A percentile compares a stretch with the other conserved stretches of the same genome.
Conservation (phyloP, 2,329 filamentous ascomycete species). For the Allantophomopsis cytisporea region DNA sequence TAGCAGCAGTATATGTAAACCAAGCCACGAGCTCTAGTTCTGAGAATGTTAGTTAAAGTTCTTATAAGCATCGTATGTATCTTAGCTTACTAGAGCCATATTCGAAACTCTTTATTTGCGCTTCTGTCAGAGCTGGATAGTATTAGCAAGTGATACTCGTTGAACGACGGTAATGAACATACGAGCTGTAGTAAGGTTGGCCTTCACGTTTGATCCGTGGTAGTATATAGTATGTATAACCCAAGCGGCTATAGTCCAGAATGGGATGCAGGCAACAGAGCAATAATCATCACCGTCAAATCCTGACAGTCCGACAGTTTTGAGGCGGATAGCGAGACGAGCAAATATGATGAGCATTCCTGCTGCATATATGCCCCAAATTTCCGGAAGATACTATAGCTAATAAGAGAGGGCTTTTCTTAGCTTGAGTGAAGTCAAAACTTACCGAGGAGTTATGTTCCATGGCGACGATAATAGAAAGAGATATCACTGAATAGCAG, state of each 20-base stretch:
- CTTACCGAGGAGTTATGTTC: no score
- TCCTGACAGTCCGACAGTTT: slow-evolving; percentile 22
- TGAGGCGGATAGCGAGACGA: slow-evolving; percentile 21
- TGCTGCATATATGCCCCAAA: slow-evolving; percentile 18
- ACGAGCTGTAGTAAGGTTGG: slow-evolving; percentile 22
- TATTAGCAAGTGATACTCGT: background rate
- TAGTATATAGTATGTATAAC: slow-evolving; percentile 2
- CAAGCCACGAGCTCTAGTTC: slow-evolving; percentile 23
- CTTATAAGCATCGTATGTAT: slow-evolving; percentile 15
- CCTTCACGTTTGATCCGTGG: slow-evolving; percentile 13
- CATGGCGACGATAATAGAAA: no score
- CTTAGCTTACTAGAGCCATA: slow-evolving; percentile 1
- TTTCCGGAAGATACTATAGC: slow-evolving; percentile 14
- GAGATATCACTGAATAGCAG: no score
- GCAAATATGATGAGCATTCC: slow-evolving; percentile 18
- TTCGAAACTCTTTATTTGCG: slow-evolving; percentile 14
- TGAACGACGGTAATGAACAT: slow-evolving; percentile 19
- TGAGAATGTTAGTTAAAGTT: slow-evolving; percentile 15
- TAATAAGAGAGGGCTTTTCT: background rate
- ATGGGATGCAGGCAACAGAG: no score
- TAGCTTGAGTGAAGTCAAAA: no score
- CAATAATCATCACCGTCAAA: slow-evolving; percentile 25
- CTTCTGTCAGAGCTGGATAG: slow-evolving; percentile 11
- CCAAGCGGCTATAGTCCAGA: no score
- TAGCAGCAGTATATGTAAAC: slow-evolving; percentile 22